These are phyloP conservation scores for Teunomyces gatunensis DNA, from an alignment of 805 yeast genomes.

Conservation along the genomic window DNA sequence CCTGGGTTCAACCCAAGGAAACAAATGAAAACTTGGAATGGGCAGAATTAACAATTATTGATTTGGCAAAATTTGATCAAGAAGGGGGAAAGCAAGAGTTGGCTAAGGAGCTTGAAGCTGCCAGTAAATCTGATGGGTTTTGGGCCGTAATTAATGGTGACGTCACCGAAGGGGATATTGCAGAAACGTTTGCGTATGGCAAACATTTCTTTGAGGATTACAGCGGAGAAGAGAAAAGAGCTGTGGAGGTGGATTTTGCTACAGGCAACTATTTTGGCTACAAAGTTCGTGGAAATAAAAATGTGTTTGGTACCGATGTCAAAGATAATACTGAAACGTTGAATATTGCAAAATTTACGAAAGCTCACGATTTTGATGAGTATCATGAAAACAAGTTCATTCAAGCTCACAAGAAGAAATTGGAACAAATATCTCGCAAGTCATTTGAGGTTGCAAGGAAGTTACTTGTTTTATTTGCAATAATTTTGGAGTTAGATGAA, in stretches of 20 bases:
- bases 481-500: slow-evolving; percentile 32
- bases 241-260: slow-evolving; percentile 23
- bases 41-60: slow-evolving; percentile 29
- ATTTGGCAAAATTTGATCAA: slow-evolving; percentile 24
- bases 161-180: slow-evolving; percentile 22
- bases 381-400: slow-evolving; percentile 20
- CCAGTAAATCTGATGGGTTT: slow-evolving; percentile 30
- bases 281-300: slow-evolving; percentile 29
- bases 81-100: slow-evolving; percentile 24
- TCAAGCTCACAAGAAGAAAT: slow-evolving; percentile 18
- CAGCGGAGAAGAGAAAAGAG: slow-evolving; percentile 23
- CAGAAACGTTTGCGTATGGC: slow-evolving; percentile 26
- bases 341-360: slow-evolving; percentile 32
- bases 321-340: slow-evolving; percentile 28
- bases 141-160: slow-evolving; percentile 29
- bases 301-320: slow-evolving; percentile 28
- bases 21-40: slow-evolving; percentile 27
- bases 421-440: slow-evolving; percentile 20
- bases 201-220: slow-evolving; percentile 25
- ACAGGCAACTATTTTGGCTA: slow-evolving; percentile 33
- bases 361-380: slow-evolving; percentile 15
- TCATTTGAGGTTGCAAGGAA: slow-evolving; percentile 23
- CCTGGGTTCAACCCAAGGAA: slow-evolving; percentile 24
- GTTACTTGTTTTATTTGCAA: slow-evolving; percentile 29
- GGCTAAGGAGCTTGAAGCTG: slow-evolving; percentile 24